These are phyloP conservation scores for Paraphaeosphaeria minitans DNA, from an alignment of 2,329 filamentous ascomycete species.

Conservation along the genomic window DNA sequence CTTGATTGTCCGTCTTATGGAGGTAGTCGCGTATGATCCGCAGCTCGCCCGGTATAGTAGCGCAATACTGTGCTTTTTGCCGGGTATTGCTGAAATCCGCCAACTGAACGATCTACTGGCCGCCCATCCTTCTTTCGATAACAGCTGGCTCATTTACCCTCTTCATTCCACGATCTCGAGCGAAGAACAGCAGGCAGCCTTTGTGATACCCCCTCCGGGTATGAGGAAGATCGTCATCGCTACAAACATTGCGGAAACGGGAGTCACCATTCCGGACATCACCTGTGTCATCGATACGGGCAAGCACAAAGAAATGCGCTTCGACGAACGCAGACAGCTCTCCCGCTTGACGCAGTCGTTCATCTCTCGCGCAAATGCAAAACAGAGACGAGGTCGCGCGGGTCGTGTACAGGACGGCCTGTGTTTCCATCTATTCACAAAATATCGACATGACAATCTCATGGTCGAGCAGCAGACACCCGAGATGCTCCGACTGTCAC, in stretches of 20 bases:
- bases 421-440: constrained; percentile 96
- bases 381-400: constrained; percentile 90
- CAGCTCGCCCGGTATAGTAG: constrained; percentile 76
- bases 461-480: constrained; percentile 94
- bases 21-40: constrained; percentile 72
- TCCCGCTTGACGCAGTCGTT: constrained; percentile 92
- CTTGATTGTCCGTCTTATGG: constrained; percentile 78
- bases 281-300: constrained; percentile 96
- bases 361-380: constrained; percentile 93
- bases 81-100: constrained; percentile 91
- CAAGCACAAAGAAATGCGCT: constrained; percentile 96
- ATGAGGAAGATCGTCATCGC: constrained; percentile 92
- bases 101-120: constrained; percentile 84
- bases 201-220: constrained; percentile 80
- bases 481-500: constrained; percentile 90
- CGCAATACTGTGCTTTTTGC: constrained; percentile 92
- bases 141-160: constrained; percentile 83
- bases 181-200: constrained; percentile 94
- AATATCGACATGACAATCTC: constrained; percentile 78
- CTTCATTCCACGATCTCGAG: constrained; percentile 94
- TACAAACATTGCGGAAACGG: constrained; percentile 97
- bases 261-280: constrained; percentile 97
- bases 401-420: constrained; percentile 94
- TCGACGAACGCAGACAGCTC: constrained; percentile 89
- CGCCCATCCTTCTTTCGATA: constrained; percentile 74